A percentile compares a stretch with the other conserved stretches of the same genome.
Conservation (phyloP, 73 alveolate species). For the Stentor roeselii region DNA sequence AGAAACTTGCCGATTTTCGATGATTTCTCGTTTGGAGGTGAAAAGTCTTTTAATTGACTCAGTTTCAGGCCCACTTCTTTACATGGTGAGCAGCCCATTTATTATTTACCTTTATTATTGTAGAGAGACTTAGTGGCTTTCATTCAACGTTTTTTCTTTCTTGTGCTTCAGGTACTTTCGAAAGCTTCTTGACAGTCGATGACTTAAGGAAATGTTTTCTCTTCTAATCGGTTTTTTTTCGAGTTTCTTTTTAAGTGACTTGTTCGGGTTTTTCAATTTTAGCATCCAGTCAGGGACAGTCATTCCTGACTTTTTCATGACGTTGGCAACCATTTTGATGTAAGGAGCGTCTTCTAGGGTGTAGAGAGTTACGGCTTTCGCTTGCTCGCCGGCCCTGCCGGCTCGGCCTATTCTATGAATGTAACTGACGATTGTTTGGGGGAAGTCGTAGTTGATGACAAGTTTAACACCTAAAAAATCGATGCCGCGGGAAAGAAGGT, state of each 20-base stretch:
- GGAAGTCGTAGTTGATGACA: constrained; percentile 90
- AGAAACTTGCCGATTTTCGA: background rate
- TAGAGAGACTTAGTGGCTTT: too few relatives aligned
- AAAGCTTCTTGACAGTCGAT: background rate
- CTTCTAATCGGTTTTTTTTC: constrained; percentile 77
- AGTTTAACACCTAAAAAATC: constrained; percentile 73
- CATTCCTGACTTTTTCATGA: constrained; percentile 51
- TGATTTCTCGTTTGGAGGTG: background rate
- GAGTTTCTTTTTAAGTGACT: constrained; percentile 50
- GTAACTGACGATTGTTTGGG: constrained; percentile 79
- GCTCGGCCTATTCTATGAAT: constrained; percentile 89
- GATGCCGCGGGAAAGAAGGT: constrained; percentile 27
- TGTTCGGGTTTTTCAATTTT: constrained; percentile 56
- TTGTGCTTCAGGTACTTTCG: background rate
- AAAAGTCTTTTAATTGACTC: too few relatives aligned
- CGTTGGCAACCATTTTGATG: constrained; percentile 51
- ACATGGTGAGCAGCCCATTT: too few relatives aligned
- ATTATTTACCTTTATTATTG: too few relatives aligned
- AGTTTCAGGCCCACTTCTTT: too few relatives aligned
- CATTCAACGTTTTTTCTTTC: too few relatives aligned
- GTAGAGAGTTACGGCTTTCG: constrained; percentile 82
- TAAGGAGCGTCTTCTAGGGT: constrained; percentile 84
- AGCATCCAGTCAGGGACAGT: constrained; percentile 92
- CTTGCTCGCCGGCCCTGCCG: constrained; percentile 61
- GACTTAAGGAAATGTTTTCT: constrained; percentile 43